Evolutionary conservation across 1,284 basidiomycete genomes (phyloP).

Genomic region (Puccinia triticina): DNA sequence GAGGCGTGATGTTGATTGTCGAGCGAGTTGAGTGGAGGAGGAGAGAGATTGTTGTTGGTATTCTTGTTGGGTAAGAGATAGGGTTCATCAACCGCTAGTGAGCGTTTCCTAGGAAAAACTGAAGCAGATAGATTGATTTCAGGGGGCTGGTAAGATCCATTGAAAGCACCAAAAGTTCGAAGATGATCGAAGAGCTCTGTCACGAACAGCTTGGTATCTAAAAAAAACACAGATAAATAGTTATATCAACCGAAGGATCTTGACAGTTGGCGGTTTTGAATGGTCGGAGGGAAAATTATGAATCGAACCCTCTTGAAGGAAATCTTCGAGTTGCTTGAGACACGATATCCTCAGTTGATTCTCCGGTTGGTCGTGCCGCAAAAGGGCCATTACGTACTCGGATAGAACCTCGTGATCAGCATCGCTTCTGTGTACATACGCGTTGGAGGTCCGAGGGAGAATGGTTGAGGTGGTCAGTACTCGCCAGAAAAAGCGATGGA

Average conservation of each 20-base stretch:
- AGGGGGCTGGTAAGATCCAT: conserved; percentile 30
- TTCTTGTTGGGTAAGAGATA: conserved; percentile 18
- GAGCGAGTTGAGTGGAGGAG: conserved; percentile 14
- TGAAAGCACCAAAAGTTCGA: conserved; percentile 33
- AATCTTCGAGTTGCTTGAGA: conserved; percentile 43
- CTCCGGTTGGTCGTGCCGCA: conserved; percentile 42
- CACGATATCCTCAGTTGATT: conserved; percentile 23
- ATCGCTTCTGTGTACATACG: conserved; percentile 37
- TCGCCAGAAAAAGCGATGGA: neutral
- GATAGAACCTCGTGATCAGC: conserved; percentile 43
- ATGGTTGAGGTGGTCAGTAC: neutral
- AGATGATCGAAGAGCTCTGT: conserved; percentile 47
- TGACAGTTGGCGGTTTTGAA: neutral
- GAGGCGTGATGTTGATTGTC: conserved; percentile 1
- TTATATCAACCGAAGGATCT: no score
- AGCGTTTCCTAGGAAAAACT: conserved; percentile 34
- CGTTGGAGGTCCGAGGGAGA: no score
- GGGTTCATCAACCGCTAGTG: conserved; percentile 18
- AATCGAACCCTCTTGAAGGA: conserved; percentile 36
- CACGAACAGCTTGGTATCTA: conserved; percentile 40
- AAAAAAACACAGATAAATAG: neutral
- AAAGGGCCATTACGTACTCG: conserved; percentile 41
- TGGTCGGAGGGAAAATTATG: neutral
- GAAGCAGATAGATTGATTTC: conserved; percentile 23
- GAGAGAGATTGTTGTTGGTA: no score